phyloP scores from a whole-genome alignment of 78 protist genomes.

The Chrysochromulina parva region DNA sequence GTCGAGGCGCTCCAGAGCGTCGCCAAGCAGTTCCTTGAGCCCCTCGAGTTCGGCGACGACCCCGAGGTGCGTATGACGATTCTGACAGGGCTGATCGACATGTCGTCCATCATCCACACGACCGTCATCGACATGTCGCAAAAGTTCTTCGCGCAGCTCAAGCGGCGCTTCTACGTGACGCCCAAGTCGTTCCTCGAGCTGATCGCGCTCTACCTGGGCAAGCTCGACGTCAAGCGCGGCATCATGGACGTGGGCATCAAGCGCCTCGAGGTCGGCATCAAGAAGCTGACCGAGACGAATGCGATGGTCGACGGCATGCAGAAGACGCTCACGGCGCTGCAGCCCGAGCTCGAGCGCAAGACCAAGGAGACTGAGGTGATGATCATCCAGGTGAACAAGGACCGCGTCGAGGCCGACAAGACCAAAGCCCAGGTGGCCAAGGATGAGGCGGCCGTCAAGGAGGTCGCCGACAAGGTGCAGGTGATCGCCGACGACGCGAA shows the following conservation, averaged over 20 bases:
- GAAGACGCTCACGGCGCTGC: conserved; percentile 52
- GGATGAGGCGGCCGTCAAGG: conserved; percentile 43
- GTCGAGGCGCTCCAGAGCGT: conserved; percentile 52
- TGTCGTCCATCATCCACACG: conserved; percentile 44
- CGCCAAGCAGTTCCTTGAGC: conserved; percentile 29
- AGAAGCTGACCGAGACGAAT: conserved; percentile 60
- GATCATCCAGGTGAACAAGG: conserved; percentile 48
- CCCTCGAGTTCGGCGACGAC: neutral
- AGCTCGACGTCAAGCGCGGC: conserved; percentile 15
- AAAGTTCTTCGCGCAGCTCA: conserved; percentile 24
- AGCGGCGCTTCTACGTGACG: conserved; percentile 36
- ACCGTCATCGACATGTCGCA: neutral
- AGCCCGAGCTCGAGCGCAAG: conserved; percentile 53
- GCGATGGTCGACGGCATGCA: conserved; percentile 66
- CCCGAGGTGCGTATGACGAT: neutral
- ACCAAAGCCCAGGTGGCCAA: conserved; percentile 41
- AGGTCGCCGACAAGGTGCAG: conserved; percentile 56
- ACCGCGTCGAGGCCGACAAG: conserved; percentile 47
- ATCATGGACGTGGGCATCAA: neutral
- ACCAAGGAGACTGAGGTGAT: conserved; percentile 49
- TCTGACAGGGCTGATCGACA: neutral
- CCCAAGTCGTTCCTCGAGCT: conserved; percentile 42
- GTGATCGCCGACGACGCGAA: conserved; percentile 58
- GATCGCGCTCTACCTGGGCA: conserved; percentile 43
- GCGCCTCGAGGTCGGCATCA: conserved; percentile 54